Percentiles rank a stretch among this genome's conserved stretches.
Evolutionary conservation across 2,329 filamentous ascomycete species (phyloP).

Genomic region (Cadophora malorum): DNA sequence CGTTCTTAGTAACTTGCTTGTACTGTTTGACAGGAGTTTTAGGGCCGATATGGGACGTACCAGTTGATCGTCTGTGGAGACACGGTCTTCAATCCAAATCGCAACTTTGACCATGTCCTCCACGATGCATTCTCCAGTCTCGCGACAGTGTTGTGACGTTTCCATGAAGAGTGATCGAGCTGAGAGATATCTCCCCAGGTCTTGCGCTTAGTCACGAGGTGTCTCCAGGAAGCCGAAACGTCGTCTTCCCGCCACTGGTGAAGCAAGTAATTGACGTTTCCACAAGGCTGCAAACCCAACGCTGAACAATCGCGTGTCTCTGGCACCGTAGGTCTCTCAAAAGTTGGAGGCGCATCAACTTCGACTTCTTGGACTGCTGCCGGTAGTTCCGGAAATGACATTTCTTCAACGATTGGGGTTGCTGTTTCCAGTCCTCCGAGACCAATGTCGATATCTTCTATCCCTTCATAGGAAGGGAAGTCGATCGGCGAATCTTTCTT

Average conservation of each 20-base stretch:
- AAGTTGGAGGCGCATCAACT: neutral
- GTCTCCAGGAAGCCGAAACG: constrained; percentile 24
- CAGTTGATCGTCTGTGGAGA: constrained; percentile 24
- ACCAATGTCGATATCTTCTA: constrained; percentile 3
- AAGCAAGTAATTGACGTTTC: constrained; percentile 24
- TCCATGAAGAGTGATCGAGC: constrained; percentile 19
- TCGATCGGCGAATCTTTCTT: constrained; percentile 20
- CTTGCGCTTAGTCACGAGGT: constrained; percentile 19
- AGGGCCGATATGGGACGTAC: constrained; percentile 13
- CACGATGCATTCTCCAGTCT: constrained; percentile 26
- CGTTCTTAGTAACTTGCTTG: neutral
- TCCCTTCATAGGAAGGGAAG: constrained; percentile 26
- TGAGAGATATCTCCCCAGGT: constrained; percentile 9
- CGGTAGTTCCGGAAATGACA: neutral
- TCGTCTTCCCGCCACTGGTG: constrained; percentile 27
- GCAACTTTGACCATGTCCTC: constrained; percentile 25
- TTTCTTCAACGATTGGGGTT: constrained; percentile 7
- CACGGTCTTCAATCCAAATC: constrained; percentile 24
- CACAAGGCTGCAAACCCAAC: constrained; percentile 20
- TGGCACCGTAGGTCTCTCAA: constrained; percentile 1
- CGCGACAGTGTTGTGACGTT: constrained; percentile 22
- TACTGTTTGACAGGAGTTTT: neutral
- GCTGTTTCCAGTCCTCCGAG: neutral
- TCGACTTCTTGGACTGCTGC: neutral
- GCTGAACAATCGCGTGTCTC: constrained; percentile 20